Base-by-base conservation (phyloP, 1,139 yeast species). In the Suhomyces ambrosiae region DNA sequence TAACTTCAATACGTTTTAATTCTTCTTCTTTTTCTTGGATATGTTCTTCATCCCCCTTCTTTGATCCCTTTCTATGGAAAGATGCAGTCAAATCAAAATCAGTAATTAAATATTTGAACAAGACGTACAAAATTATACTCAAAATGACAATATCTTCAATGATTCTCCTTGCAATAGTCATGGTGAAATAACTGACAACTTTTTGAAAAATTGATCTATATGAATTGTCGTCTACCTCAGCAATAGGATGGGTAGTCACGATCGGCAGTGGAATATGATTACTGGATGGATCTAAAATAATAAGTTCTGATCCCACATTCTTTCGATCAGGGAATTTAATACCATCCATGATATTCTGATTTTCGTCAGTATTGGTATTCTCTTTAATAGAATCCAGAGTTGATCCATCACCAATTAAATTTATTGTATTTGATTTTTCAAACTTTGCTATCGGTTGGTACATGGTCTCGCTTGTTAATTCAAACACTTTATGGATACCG, bases 401-500 rank as follows among this genome's bases (percentile, higher is more conserved):
- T 3, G 31, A 25, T 11, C 42, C 42, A 23, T 39, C 42, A n/a
- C 44, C 40, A 22, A 38, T 38, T 22, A 38, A 31, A 18, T 34
- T 32, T 1, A 41, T 33, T 19, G 44, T 44, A 12, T 16, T 22
- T 2, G 40, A 27, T 7, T 42, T 41, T 5, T 48, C 47, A 41
- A 67, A 69, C 29, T 64, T 58, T 11, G 68, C 55, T 1, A 58
- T 46, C 9, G 76, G 76, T 42, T 65, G 74, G 44, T 67, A 71
- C 49, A 56, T 49, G 9, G 65, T 61, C 1, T 59, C 62, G 15
- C 65, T 46, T 8, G 58, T 48, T 23, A 71, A 54, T 15, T 56
- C 57, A 54, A 65, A 71, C 19, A 61, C 59, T 41, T 57, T 55
- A 56, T 80, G 86, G 3, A 78, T 78, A 2, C 86, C 86, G 30